Percentiles rank a stretch among this genome's conserved stretches.
phyloP scores from a whole-genome alignment of 2,329 filamentous ascomycete species.

The Furcasterigmium sp. region DNA sequence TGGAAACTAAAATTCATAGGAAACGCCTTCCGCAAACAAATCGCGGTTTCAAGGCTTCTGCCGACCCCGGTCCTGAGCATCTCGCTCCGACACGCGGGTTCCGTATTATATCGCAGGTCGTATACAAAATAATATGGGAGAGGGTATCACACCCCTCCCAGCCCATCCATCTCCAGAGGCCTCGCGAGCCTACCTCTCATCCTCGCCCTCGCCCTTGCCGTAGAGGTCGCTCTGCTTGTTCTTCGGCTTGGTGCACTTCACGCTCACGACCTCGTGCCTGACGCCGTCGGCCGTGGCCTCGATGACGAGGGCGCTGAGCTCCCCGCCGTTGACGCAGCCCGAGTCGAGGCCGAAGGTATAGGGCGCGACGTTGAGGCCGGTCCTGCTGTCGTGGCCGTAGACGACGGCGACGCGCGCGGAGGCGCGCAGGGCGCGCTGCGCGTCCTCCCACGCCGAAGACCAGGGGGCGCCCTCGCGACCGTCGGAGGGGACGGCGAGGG shows the following conservation, averaged over 20 bases:
- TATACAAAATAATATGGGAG: too few relatives aligned
- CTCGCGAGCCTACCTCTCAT: neutral
- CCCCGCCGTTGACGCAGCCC: conserved; percentile 70
- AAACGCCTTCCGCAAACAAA: too few relatives aligned
- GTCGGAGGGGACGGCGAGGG: conserved; percentile 30
- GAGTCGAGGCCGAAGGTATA: conserved; percentile 86
- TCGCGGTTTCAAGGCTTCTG: too few relatives aligned
- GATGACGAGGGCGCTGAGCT: conserved; percentile 73
- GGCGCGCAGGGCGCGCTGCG: conserved; percentile 28
- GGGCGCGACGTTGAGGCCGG: conserved; percentile 53
- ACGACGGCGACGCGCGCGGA: conserved; percentile 61
- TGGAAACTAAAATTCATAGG: too few relatives aligned
- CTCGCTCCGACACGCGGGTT: too few relatives aligned
- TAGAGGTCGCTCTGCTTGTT: conserved; percentile 4
- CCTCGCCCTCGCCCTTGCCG: neutral
- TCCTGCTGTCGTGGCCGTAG: conserved; percentile 81
- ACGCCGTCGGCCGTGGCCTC: conserved; percentile 37
- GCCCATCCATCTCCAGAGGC: neutral
- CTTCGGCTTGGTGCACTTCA: conserved; percentile 27
- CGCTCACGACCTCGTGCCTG: conserved; percentile 32
- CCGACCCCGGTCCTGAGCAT: too few relatives aligned
- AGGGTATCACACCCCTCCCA: too few relatives aligned
- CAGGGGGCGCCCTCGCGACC: conserved; percentile 55
- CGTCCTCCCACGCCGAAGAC: conserved; percentile 57
- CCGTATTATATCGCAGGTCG: too few relatives aligned